Percentiles rank a stretch among this genome's conserved stretches.
These are phyloP conservation scores for Aspergillus tamarii DNA, from an alignment of 2,329 filamentous ascomycete species.

Conservation along the genomic window DNA sequence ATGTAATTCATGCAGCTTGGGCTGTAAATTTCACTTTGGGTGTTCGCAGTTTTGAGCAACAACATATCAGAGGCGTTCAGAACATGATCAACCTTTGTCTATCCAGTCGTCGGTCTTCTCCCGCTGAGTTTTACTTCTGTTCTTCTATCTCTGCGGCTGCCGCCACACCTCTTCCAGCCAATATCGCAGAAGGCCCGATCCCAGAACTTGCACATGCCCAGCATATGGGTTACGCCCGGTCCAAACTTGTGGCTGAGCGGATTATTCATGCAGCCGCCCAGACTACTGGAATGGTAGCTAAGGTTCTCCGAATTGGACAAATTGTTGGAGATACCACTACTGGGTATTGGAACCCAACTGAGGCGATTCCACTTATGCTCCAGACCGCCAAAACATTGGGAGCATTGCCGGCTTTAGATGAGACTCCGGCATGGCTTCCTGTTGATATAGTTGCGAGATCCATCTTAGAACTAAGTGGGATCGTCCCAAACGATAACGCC, in stretches of 20 bases:
- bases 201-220: conserved; percentile 42
- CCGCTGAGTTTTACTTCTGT: conserved; percentile 53
- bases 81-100: conserved; percentile 50
- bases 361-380: conserved; percentile 57
- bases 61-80: conserved; percentile 55
- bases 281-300: conserved; percentile 27
- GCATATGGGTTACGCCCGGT: conserved; percentile 48
- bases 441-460: no score
- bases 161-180: conserved; percentile 32
- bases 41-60: conserved; percentile 58
- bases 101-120: conserved; percentile 30
- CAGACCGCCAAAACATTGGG: conserved; percentile 41
- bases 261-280: conserved; percentile 36
- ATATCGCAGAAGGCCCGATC: conserved; percentile 42
- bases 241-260: conserved; percentile 44
- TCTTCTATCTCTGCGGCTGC: conserved; percentile 54
- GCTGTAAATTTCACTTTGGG: conserved; percentile 66
- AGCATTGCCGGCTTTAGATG: conserved; percentile 14
- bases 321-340: conserved; percentile 33
- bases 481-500: not conserved
- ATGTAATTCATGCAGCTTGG: conserved; percentile 67
- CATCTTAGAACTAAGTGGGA: conserved; percentile 10
- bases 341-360: conserved; percentile 20
- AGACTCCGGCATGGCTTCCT: conserved; percentile 3
- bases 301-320: conserved; percentile 36